Evolutionary conservation across 2,329 filamentous ascomycete species (phyloP).

Genomic region (Colletotrichum ledebouriae): DNA sequence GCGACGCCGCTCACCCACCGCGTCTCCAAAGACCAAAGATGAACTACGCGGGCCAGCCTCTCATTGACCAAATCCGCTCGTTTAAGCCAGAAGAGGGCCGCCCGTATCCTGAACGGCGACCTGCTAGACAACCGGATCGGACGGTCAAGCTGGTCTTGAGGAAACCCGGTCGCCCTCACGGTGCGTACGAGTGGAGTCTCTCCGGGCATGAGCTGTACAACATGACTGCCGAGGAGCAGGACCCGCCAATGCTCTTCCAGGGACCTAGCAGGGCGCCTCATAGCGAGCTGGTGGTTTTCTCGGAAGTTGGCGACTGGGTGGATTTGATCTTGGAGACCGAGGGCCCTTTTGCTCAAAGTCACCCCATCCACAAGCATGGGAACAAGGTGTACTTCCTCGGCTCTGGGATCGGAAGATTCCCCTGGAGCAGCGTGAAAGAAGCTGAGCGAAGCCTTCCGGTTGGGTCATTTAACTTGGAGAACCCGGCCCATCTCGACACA

Average conservation of each 20-base stretch:
- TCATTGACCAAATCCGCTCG: background rate
- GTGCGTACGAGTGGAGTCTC: conserved; percentile 25
- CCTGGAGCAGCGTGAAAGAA: conserved; percentile 1
- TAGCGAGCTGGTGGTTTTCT: conserved; percentile 6
- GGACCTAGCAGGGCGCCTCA: background rate
- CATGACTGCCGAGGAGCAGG: background rate
- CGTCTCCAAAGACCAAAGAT: background rate
- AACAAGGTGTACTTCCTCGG: conserved; percentile 19
- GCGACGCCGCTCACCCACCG: background rate
- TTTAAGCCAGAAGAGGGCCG: conserved; percentile 18
- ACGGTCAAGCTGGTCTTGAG: conserved; percentile 11
- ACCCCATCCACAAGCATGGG: conserved; percentile 10
- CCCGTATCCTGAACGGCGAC: background rate
- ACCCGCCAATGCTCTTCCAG: conserved; percentile 3
- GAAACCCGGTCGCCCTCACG: conserved; percentile 20
- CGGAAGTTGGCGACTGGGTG: background rate
- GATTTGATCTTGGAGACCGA: conserved; percentile 25
- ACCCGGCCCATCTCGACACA: conserved; percentile 56
- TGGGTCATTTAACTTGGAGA: conserved; percentile 57
- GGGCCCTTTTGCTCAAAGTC: conserved; percentile 22
- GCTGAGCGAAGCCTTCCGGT: background rate
- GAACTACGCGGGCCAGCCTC: conserved; percentile 20
- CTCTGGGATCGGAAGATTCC: background rate
- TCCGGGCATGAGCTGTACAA: conserved; percentile 12
- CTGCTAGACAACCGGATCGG: background rate